These are phyloP conservation scores for Paecilomyces dactylethromorphus DNA, from an alignment of 2,329 filamentous ascomycete species.

Conservation along the genomic window DNA sequence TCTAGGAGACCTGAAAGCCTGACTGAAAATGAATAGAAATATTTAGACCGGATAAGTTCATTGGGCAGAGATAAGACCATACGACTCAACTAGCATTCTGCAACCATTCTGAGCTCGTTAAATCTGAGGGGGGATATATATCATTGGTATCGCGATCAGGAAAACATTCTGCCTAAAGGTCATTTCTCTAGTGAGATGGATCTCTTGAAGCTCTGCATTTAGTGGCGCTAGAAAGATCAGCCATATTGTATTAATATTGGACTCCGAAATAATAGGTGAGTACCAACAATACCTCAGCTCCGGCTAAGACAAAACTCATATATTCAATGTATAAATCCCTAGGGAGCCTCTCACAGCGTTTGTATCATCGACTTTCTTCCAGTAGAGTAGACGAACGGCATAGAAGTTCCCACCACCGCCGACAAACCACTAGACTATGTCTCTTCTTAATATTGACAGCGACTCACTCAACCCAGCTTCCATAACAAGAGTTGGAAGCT, in stretches of 20 bases:
- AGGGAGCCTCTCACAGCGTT: neutral
- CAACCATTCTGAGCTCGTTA: neutral
- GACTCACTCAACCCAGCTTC: slow-evolving; percentile 4
- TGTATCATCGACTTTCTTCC: neutral
- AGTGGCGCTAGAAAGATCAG: neutral
- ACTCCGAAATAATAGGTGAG: neutral
- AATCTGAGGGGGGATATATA: neutral
- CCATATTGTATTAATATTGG: neutral
- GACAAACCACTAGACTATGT: slow-evolving; percentile 5
- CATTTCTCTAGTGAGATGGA: neutral
- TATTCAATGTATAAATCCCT: neutral
- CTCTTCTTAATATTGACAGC: neutral
- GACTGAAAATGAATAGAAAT: no score
- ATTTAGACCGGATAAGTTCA: no score
- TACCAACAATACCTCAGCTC: neutral
- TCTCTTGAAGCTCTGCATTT: neutral
- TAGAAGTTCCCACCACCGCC: neutral
- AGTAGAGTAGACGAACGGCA: slow-evolving; percentile 1
- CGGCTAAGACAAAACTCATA: no score
- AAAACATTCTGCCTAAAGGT: neutral
- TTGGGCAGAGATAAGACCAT: neutral
- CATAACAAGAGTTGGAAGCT: slow-evolving; percentile 4
- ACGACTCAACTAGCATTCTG: neutral
- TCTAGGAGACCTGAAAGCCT: no score
- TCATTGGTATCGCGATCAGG: neutral